Conservation (phyloP, 225 moss, liverwort and hornwort genomes). For the Neckera pumila region DNA sequence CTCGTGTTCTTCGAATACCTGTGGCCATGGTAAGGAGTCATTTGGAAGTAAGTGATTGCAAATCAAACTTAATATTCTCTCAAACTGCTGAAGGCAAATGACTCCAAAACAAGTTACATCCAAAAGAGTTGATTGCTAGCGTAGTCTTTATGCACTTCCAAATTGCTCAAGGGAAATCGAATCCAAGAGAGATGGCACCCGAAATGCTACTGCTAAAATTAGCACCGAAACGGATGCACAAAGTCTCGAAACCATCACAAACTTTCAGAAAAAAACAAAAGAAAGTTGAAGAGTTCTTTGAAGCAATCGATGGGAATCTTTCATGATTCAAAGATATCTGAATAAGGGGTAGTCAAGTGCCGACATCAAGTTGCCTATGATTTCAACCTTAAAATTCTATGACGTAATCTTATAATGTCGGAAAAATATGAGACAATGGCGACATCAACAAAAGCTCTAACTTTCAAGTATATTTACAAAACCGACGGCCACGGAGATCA, state of each 20-base stretch:
- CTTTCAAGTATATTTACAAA: not conserved
- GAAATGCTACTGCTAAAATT: not conserved
- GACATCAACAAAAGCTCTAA: not conserved
- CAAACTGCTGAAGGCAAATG: not conserved
- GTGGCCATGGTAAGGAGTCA: not conserved
- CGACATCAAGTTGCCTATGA: not conserved
- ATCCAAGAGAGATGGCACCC: not conserved
- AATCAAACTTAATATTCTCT: not conserved
- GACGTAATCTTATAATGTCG: not conserved
- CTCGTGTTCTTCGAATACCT: slow-evolving; percentile 74
- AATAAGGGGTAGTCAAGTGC: not conserved
- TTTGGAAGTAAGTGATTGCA: not conserved
- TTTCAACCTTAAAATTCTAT: not conserved
- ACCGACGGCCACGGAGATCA: not conserved
- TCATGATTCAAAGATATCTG: not conserved
- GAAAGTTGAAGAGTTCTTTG: not conserved
- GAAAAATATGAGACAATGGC: not conserved
- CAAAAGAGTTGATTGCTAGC: not conserved
- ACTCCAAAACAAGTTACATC: not conserved
- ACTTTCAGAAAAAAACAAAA: not conserved
- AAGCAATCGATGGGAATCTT: not conserved
- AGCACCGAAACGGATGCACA: not conserved
- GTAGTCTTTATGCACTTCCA: not conserved
- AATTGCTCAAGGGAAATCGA: not conserved
- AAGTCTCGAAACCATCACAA: not conserved